A percentile compares a stretch with the other conserved stretches of the same genome.
phyloP scores from a whole-genome alignment of 2,329 filamentous ascomycete genomes.

The Alternaria postmessia region DNA sequence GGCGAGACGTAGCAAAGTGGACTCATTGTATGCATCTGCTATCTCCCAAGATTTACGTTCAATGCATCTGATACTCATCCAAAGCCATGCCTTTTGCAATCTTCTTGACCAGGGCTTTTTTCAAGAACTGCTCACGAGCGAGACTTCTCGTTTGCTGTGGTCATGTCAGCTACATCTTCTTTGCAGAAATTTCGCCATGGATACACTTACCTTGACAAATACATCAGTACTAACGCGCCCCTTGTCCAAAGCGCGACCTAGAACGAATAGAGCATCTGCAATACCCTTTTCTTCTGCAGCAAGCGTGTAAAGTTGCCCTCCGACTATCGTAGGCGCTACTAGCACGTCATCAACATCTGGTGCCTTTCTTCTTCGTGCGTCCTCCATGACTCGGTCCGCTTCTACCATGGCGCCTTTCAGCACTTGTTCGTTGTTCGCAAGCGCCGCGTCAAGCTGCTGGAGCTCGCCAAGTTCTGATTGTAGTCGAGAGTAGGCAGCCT shows the following conservation, averaged over 20 bases:
- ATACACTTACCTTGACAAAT: slow-evolving; percentile 71
- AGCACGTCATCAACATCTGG: slow-evolving; percentile 89
- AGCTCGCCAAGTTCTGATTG: slow-evolving; percentile 78
- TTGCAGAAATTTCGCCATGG: not conserved
- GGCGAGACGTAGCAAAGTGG: not conserved
- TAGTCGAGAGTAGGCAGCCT: slow-evolving; percentile 71
- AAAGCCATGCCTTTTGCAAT: slow-evolving; percentile 80
- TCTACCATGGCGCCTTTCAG: slow-evolving; percentile 78
- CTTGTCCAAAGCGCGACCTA: slow-evolving; percentile 76
- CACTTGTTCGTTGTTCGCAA: slow-evolving; percentile 80
- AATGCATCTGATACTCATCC: slow-evolving; percentile 49
- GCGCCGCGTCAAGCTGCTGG: slow-evolving; percentile 71
- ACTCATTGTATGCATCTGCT: not conserved
- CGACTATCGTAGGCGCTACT: slow-evolving; percentile 92
- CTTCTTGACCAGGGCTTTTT: slow-evolving; percentile 81
- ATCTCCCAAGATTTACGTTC: not conserved
- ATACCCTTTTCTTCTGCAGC: slow-evolving; percentile 89
- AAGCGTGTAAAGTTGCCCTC: slow-evolving; percentile 87
- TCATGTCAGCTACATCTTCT: slow-evolving; percentile 15
- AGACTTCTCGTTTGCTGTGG: slow-evolving; percentile 69
- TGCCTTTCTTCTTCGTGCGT: slow-evolving; percentile 71
- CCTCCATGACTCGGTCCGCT: slow-evolving; percentile 79
- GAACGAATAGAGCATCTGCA: slow-evolving; percentile 84
- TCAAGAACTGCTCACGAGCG: slow-evolving; percentile 81
- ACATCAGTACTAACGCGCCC: slow-evolving; percentile 75